Base-by-base conservation (phyloP, 169 alveolate species). In the Perkinsus olseni region DNA sequence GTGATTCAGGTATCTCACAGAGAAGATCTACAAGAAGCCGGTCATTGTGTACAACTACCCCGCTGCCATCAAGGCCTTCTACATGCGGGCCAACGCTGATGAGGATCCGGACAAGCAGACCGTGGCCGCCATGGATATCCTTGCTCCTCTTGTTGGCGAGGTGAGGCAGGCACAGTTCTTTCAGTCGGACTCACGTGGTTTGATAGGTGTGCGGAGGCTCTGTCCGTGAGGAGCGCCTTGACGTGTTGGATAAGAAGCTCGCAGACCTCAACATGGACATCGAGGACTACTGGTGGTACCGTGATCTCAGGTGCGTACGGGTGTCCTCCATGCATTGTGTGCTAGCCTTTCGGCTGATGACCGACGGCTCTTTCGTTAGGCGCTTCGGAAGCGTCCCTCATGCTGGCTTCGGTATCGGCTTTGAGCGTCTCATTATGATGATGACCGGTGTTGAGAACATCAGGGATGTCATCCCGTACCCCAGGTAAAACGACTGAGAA, bases 391-490 rank as follows among this genome's bases (percentile, higher is more conserved):
- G 99, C 21, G 98, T 98, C 50, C 99, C 99, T 24, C 99, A 99
- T 93, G 96, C 99, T 21, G 99, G 99, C 74, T 99, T 99, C 94
- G 99, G 99, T 34, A 97, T 99, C 62, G 99, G 99, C 36, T 98
- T 99, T 95, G 99, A 99, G 97, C 97, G 99, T 92, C 96, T 99
- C 31, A 97, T 98, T 91, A 98, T 99, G 99, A 96, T 99, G 97
- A 98, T 98, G n/a, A 98, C 99, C 31, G 99, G 99, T 38, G 98
- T 98, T 36, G 99, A 98, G 74, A 99, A 99, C 97, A 99, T 99
- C 92, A 97, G 99, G 96, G 99, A 99, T 96, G 99, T 98, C 38
- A 99, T 99, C 92, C 99, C 99, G 0, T 99, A 97, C 98, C 99
- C 99, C 38, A 97, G 99, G 96, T 98, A 97, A 62, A 24, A 40